A percentile compares a stretch with the other conserved stretches of the same genome.
Conservation (phyloP, 495 filamentous ascomycete genomes). For the Achaetomiella virescens region DNA sequence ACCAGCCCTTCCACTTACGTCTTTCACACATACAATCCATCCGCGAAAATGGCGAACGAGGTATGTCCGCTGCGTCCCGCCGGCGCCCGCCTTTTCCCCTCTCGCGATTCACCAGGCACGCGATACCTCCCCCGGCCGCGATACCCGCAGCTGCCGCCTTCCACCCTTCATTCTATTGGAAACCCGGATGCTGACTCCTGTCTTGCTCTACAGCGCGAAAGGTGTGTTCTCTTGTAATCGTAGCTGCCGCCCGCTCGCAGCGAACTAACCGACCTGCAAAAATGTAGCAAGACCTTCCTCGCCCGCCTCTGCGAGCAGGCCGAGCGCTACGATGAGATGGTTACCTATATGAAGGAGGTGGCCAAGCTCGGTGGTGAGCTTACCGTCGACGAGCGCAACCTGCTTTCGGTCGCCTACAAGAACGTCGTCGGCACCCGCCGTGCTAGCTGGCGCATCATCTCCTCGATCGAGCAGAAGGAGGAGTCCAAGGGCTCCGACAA, state of each 20-base stretch:
- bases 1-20: constrained; percentile 12
- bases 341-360: constrained; percentile 99
- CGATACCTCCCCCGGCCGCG: constrained; percentile 10
- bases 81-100: constrained; percentile 26
- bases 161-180: not conserved
- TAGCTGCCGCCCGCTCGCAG: constrained; percentile 5
- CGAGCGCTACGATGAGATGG: constrained; percentile 99
- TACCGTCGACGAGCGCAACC: constrained; percentile 97
- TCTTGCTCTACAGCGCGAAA: constrained; percentile 63
- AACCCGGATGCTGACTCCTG: constrained; percentile 37
- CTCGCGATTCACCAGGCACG: constrained; percentile 23
- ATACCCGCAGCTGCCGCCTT: constrained; percentile 12
- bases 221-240: constrained; percentile 46
- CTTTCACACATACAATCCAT: constrained; percentile 19
- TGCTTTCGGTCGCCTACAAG: constrained; percentile 98
- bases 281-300: constrained; percentile 96
- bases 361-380: constrained; percentile 97
- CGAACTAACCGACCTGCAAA: constrained; percentile 24
- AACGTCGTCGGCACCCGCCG: constrained; percentile 98
- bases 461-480: constrained; percentile 99
- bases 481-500: constrained; percentile 98
- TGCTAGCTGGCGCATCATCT: constrained; percentile 99
- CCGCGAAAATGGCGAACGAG: constrained; percentile 58
- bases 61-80: constrained; percentile 43
- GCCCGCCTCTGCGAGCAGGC: constrained; percentile 99